Base-by-base conservation (phyloP, 495 filamentous ascomycete species). In the Tetracladium setigerum region DNA sequence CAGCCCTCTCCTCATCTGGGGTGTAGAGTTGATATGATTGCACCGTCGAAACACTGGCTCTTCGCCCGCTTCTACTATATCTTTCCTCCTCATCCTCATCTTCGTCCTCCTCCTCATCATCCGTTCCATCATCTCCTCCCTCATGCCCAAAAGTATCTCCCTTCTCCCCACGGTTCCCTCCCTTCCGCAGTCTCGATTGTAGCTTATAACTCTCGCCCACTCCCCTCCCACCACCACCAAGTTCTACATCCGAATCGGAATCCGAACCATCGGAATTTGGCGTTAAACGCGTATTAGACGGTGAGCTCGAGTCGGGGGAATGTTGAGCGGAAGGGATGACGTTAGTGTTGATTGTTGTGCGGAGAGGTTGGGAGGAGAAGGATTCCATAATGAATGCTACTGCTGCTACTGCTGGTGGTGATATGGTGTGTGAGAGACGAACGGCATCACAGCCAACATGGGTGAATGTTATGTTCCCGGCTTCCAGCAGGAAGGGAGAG, bases 1-100 rank as follows among this genome's bases (percentile, higher is more conserved):
- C 82, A 10, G 71, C 71, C 31, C 62, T 65, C 59, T 95, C 89
- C 58, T 95, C 87, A 30, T 87, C 79, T 0, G 67, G 65, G 2
- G 87, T 91, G 59, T 87, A 95, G 38, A 83, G 63, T 54, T 75
- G 69, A 54, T 72, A 80, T 50, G 69, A 76, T 37, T 73, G 66
- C 19, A 61, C 54, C 10, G 63, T 67, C n/a, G 63, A 66, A 18
- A 55, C 38, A 52, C 69, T 74, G 24, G 30, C 51, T 55, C 62
- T 54, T 15, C 60, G 46, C 14, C 43, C 37, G 9, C 31, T 14
- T 12, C n/a, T 17, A 14, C 36, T 45, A 15, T 30, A 11, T n/a
- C n/a, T 14, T 9, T 51, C 38, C 38, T 38, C 44, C 17, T 56
- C 44, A 14, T 49, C 52, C 4, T 34, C 54, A 17, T 54, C 58